These are phyloP conservation scores for Marasmius oreades DNA, from an alignment of 1,284 basidiomycete genomes.

Conservation along the genomic window DNA sequence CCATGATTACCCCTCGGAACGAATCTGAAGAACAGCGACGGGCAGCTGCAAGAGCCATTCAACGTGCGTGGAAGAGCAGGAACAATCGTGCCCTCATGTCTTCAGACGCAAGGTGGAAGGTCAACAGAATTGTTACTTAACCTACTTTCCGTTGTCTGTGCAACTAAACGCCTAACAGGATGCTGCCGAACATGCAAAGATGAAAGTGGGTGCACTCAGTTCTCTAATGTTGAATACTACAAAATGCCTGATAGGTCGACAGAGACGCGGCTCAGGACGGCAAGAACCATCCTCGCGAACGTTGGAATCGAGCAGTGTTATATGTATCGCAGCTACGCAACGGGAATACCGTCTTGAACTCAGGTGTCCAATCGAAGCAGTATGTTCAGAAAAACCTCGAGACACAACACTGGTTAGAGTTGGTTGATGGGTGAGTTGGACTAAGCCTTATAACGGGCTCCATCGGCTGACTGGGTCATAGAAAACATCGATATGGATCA, in stretches of 20 bases:
- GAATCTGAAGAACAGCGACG: constrained; percentile 7
- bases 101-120: constrained; percentile 19
- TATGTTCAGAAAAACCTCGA: constrained; percentile 41
- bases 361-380: constrained; percentile 29
- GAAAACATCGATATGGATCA: constrained; percentile 70
- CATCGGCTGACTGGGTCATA: constrained; percentile 17
- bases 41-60: constrained; percentile 17
- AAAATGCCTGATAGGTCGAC: constrained; percentile 28
- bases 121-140: background rate
- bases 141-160: background rate
- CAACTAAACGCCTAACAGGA: constrained; percentile 24
- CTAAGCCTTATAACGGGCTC: background rate
- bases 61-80: constrained; percentile 17
- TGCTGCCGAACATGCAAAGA: constrained; percentile 33
- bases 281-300: constrained; percentile 37
- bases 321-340: constrained; percentile 41
- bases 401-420: constrained; percentile 63
- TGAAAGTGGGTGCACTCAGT: constrained; percentile 30
- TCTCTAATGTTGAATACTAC: background rate
- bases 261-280: constrained; percentile 39
- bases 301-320: constrained; percentile 47
- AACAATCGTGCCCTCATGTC: constrained; percentile 15
- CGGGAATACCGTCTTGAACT: constrained; percentile 34
- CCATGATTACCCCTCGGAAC: background rate
- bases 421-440: constrained; percentile 52